Conservation (phyloP, 164 flowering plant genomes). For the Vitis rotundifolia region DNA sequence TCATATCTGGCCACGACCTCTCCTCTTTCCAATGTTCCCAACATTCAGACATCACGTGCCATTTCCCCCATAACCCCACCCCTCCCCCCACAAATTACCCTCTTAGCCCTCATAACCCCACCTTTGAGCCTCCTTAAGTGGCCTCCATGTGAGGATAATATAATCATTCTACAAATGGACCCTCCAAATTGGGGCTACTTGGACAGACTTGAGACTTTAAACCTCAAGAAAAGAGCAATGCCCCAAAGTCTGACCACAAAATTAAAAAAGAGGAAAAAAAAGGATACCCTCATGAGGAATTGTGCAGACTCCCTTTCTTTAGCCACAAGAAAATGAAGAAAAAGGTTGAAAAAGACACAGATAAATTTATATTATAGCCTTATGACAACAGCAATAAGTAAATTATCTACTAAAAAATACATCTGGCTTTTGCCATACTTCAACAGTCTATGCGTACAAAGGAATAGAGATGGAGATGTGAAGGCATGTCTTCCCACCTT, state of each 20-base stretch:
- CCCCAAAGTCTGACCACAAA: background rate
- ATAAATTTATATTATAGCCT: too few species aligned
- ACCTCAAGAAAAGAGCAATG: background rate
- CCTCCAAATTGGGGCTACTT: background rate
- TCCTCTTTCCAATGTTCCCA: constrained; percentile 64
- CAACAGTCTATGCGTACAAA: too few species aligned
- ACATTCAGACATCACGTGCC: constrained; percentile 70
- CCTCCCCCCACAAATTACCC: background rate
- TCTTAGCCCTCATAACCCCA: background rate
- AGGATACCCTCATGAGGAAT: constrained; percentile 12
- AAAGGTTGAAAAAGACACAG: too few species aligned
- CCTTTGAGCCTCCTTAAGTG: background rate
- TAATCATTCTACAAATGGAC: background rate
- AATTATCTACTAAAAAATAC: background rate
- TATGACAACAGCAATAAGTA: background rate
- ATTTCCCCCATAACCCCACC: constrained; percentile 11
- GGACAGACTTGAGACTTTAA: background rate
- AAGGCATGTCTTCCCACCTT: constrained; percentile 14
- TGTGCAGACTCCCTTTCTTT: constrained; percentile 31
- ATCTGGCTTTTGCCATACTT: background rate
- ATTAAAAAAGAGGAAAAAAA: constrained; percentile 1
- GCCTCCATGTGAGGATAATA: background rate
- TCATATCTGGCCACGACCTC: constrained; percentile 71
- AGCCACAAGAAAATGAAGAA: constrained; percentile 26
- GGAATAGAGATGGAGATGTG: background rate